phyloP scores from a whole-genome alignment of 2,329 filamentous ascomycete genomes.

The Xylaria sp. region DNA sequence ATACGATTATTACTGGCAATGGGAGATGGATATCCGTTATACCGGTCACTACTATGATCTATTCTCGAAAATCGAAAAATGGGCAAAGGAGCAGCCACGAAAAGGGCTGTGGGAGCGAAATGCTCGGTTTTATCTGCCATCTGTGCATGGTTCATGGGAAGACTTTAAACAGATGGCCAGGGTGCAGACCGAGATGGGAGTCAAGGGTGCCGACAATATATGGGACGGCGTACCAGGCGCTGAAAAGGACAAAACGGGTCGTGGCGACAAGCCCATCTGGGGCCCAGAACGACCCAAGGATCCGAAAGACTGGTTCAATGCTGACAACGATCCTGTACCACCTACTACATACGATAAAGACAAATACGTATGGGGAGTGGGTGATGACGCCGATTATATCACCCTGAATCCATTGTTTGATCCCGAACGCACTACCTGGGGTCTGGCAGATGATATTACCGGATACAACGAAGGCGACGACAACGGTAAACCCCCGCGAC shows the following conservation, averaged over 20 bases:
- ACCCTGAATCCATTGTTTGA: constrained; percentile 93
- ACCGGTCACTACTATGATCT: constrained; percentile 86
- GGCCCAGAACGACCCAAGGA: constrained; percentile 78
- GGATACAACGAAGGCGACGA: constrained; percentile 76
- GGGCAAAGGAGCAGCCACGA: constrained; percentile 77
- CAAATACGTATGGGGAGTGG: constrained; percentile 85
- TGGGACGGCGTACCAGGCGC: constrained; percentile 66
- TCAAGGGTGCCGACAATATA: constrained; percentile 71
- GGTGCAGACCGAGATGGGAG: constrained; percentile 78
- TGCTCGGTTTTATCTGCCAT: constrained; percentile 79
- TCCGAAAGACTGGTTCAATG: constrained; percentile 75
- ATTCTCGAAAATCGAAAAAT: constrained; percentile 74
- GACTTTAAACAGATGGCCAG: constrained; percentile 82
- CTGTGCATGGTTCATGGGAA: constrained; percentile 80
- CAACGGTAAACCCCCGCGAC: constrained; percentile 74
- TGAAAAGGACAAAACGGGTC: constrained; percentile 52
- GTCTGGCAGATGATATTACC: constrained; percentile 83
- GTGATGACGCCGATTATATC: constrained; percentile 90
- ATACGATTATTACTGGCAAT: constrained; percentile 93
- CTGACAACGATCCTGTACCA: constrained; percentile 77
- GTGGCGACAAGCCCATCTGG: constrained; percentile 77
- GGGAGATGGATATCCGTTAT: constrained; percentile 94
- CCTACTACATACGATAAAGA: constrained; percentile 80
- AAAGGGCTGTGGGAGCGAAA: constrained; percentile 87
- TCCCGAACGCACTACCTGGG: constrained; percentile 86